phyloP scores from a whole-genome alignment of 1,284 basidiomycete genomes.

The Cutaneotrichosporon cavernicola region DNA sequence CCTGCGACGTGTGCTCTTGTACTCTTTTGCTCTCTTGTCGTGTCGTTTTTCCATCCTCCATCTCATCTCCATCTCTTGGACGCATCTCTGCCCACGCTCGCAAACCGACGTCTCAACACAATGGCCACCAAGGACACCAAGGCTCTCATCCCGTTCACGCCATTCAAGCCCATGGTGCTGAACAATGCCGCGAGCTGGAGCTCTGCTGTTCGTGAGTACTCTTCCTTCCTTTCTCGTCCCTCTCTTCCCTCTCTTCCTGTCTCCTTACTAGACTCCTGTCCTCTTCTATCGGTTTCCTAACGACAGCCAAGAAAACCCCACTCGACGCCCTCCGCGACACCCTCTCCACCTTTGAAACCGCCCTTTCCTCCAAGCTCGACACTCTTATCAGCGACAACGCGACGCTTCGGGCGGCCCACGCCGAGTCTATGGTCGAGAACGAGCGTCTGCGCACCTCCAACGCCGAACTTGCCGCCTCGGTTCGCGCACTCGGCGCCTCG shows the following conservation, averaged over 20 bases:
- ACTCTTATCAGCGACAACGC: not conserved
- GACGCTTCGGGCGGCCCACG: not conserved
- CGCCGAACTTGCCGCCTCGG: not conserved
- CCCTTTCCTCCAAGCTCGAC: not conserved
- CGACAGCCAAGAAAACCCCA: not conserved
- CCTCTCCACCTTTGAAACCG: not conserved
- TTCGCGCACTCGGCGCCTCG: not conserved
- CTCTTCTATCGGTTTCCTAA: not conserved
- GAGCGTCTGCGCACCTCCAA: constrained; percentile 5
- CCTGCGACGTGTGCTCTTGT: no score
- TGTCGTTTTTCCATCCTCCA: not conserved
- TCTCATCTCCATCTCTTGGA: not conserved
- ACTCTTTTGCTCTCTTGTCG: no score
- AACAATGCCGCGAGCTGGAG: not conserved
- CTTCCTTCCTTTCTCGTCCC: not conserved
- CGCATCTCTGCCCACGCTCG: not conserved
- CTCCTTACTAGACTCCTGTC: not conserved
- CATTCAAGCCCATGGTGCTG: not conserved
- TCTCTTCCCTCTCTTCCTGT: not conserved
- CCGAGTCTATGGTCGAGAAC: not conserved
- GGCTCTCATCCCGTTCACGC: constrained; percentile 5
- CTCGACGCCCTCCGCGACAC: not conserved
- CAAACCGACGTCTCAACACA: not conserved
- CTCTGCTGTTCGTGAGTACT: not conserved
- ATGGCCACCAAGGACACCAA: constrained; percentile 1